Evolutionary conservation across 2,329 filamentous ascomycete species (phyloP).

Genomic region (Fusarium miscanthi): DNA sequence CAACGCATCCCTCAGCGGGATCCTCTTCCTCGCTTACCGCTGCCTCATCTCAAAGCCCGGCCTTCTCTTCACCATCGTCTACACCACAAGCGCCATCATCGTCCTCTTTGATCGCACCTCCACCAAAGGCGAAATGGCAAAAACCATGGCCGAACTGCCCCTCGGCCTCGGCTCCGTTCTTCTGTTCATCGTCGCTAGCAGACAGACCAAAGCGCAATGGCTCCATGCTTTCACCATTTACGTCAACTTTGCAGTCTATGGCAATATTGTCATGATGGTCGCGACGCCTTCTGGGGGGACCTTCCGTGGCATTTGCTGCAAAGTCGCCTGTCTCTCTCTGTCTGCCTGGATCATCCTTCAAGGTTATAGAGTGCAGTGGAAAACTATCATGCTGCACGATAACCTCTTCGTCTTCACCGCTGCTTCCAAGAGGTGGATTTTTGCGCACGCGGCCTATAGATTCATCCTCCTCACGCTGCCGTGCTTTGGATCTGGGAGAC

Average conservation of each 20-base stretch:
- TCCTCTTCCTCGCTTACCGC: neutral
- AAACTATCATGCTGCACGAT: neutral
- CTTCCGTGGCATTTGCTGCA: neutral
- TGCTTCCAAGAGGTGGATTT: neutral
- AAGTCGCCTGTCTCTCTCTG: neutral
- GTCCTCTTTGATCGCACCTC: neutral
- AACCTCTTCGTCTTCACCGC: slow-evolving; percentile 1
- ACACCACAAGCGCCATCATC: neutral
- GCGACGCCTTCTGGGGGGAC: neutral
- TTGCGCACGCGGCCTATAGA: neutral
- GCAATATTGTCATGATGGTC: slow-evolving; percentile 7
- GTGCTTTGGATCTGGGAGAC: neutral
- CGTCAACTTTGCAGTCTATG: neutral
- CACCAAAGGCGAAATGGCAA: neutral
- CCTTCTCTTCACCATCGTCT: neutral
- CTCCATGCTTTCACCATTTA: neutral
- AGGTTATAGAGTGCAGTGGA: neutral
- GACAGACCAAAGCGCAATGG: neutral
- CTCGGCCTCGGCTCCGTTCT: neutral
- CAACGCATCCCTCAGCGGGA: neutral
- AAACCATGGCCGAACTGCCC: neutral
- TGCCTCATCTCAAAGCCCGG: neutral
- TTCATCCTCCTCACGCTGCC: neutral
- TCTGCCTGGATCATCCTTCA: neutral
- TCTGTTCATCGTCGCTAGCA: neutral